A percentile compares a stretch with the other conserved stretches of the same genome.
These are phyloP conservation scores for Cystofilobasidium macerans DNA, from an alignment of 768 basidiomycete species.

Conservation along the genomic window DNA sequence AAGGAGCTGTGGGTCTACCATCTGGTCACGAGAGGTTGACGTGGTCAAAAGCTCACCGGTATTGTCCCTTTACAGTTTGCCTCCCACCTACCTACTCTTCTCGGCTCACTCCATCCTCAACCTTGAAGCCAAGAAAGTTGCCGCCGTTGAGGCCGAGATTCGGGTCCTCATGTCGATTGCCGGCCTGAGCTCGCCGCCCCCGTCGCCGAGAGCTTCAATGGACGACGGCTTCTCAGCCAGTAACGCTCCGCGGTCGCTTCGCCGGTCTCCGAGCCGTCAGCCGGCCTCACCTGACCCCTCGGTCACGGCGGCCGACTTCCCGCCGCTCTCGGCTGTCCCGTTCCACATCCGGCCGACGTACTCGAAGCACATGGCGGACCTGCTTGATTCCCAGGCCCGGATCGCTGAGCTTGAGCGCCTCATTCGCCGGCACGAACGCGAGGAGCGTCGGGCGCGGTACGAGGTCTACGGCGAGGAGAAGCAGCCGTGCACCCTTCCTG, in stretches of 20 bases:
- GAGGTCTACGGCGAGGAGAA: constrained; percentile 31
- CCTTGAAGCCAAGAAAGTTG: neutral
- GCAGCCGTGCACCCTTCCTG: constrained; percentile 7
- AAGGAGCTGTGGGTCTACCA: constrained; percentile 28
- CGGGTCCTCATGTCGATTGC: constrained; percentile 24
- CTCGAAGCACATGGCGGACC: constrained; percentile 30
- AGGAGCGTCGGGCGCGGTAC: constrained; percentile 35
- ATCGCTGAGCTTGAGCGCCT: constrained; percentile 32
- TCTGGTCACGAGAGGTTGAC: neutral
- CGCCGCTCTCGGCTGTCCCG: constrained; percentile 29
- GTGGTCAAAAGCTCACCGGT: too few species aligned
- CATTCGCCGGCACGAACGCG: constrained; percentile 31
- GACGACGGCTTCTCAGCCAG: constrained; percentile 1
- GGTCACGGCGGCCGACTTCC: constrained; percentile 23
- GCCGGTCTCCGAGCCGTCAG: constrained; percentile 18
- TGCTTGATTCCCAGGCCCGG: constrained; percentile 31
- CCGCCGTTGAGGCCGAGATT: constrained; percentile 10
- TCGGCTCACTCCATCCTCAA: constrained; percentile 17
- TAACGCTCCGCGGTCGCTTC: constrained; percentile 28
- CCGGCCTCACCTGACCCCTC: neutral
- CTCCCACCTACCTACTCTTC: constrained; percentile 23
- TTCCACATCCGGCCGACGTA: constrained; percentile 30
- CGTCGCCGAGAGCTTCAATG: constrained; percentile 15
- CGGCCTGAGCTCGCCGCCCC: constrained; percentile 8
- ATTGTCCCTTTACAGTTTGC: constrained; percentile 6